phyloP scores from a whole-genome alignment of 1,139 yeast species.

The Diutina mesorugosa region DNA sequence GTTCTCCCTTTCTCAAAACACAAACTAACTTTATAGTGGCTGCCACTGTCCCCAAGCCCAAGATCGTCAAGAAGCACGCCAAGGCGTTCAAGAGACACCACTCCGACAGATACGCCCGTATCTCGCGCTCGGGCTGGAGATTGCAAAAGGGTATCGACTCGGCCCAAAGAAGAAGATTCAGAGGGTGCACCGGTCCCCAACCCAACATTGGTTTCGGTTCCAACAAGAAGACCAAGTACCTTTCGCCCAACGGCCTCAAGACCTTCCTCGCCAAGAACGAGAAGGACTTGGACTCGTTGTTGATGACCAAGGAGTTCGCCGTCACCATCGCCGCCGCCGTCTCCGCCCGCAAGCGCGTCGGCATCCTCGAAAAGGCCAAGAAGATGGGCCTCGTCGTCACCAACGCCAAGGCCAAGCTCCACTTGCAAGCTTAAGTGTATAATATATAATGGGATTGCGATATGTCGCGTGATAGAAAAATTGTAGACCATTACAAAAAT shows the following conservation, averaged over 20 bases:
- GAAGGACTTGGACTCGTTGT: conserved; percentile 87
- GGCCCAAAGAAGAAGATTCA: conserved; percentile 99
- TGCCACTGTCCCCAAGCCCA: conserved; percentile 11
- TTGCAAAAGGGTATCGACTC: conserved; percentile 99
- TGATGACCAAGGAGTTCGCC: conserved; percentile 95
- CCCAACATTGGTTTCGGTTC: conserved; percentile 99
- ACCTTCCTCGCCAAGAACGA: conserved; percentile 87
- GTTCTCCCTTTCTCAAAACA: too few species aligned
- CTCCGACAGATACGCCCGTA: conserved; percentile 99
- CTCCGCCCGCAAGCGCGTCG: conserved; percentile 97
- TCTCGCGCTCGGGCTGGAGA: conserved; percentile 93
- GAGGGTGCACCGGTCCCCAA: conserved; percentile 90
- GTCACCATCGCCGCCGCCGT: conserved; percentile 99
- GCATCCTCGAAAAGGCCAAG: conserved; percentile 93
- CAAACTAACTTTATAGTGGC: background rate
- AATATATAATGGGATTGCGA: conserved; percentile 2
- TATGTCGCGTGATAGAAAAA: background rate
- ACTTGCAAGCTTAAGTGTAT: conserved; percentile 73
- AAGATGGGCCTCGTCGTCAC: conserved; percentile 98
- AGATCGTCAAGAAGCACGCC: conserved; percentile 99
- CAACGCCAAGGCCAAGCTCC: conserved; percentile 98
- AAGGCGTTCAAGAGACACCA: conserved; percentile 99
- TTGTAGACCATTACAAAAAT: background rate
- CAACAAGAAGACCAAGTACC: conserved; percentile 95
- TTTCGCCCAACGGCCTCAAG: conserved; percentile 98